Percentiles rank a stretch among this genome's conserved stretches.
phyloP scores from a whole-genome alignment of 305 asterid genomes.

The Andrographis paniculata region DNA sequence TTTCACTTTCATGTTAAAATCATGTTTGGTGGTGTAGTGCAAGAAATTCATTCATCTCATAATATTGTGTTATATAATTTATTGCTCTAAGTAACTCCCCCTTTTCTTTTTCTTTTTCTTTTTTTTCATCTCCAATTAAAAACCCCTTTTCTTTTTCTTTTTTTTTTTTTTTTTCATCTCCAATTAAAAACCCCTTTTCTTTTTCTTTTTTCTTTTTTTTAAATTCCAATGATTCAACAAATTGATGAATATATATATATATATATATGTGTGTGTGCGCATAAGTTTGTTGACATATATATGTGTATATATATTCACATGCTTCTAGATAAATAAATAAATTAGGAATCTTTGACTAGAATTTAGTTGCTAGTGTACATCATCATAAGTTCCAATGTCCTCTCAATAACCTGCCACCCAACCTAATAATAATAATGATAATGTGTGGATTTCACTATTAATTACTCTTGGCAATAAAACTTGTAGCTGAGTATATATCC shows the following conservation, averaged over 20 bases:
- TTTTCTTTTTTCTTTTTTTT: background rate
- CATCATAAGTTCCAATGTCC: conserved; percentile 37
- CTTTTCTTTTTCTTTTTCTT: background rate
- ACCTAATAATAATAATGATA: conserved; percentile 16
- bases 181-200: background rate
- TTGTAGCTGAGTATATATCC: background rate
- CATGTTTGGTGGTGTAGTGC: conserved; percentile 20
- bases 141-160: background rate
- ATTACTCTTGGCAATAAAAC: too few relatives aligned
- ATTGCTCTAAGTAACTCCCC: background rate
- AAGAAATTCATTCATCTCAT: conserved; percentile 4
- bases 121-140: background rate
- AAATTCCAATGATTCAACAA: too few relatives aligned
- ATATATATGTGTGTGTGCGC: too few relatives aligned
- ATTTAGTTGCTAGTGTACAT: conserved; percentile 29
- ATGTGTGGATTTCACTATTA: too few relatives aligned
- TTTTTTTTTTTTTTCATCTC: background rate
- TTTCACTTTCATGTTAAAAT: conserved; percentile 17
- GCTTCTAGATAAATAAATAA: conserved; percentile 10
- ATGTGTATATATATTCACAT: background rate
- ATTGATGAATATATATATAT: too few relatives aligned
- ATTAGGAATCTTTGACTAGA: conserved; percentile 34
- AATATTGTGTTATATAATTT: conserved; percentile 5
- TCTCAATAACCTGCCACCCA: conserved; percentile 33
- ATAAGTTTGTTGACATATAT: conserved; percentile 1